Base-by-base conservation (phyloP, 2,329 filamentous ascomycete species). In the Teratosphaeria viscida region DNA sequence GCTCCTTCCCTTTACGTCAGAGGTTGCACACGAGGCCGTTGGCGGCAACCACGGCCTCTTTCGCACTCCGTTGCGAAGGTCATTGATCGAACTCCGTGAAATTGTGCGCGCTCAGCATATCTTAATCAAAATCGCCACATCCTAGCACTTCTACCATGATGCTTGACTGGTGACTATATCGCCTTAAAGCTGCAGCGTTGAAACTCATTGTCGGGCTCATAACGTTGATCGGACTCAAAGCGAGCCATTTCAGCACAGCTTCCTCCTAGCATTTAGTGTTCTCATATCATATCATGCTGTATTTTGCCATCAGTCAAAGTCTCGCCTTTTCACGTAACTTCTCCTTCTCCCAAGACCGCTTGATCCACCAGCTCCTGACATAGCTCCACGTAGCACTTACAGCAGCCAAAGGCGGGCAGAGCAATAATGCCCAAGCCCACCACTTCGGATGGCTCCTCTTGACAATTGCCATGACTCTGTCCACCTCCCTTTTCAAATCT, bases 341-440 rank as follows among this genome's bases (percentile, higher is more conserved):
- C 66, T 77, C 73, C 79, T 73, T 80, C 76, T 85, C 82, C 91
- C 91, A 95, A 61, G 78, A 77, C 72, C 78, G 81, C 74, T 90
- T 89, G 65, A 86, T 85, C 67, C 78, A 80, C 70, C 82, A 80
- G 74, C 92, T 94, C 70, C 84, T 79, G 76, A 85, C 85, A 71
- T 90, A 84, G 66, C 82, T 86, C 85, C 86, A 92, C 32, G 83
- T 74, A 0, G 85, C 89, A 60, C 85, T 81, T 11, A 81, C 75
- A 23, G 85, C 81, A 1, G 87, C 92, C 64, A 95, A 68, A 49
- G 91, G 90, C 64, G 92, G 92, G 70, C 82, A 88, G 47, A 86
- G 65, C 70, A 84, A 73, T 56, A 85, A 73, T 61, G 88, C 60
- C 82, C 84, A 87, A n/a, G 84, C 84, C 92, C 94, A 97, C 90